Evolutionary conservation across 1,284 basidiomycete genomes (phyloP).

Genomic region (Pseudozyma sp.): DNA sequence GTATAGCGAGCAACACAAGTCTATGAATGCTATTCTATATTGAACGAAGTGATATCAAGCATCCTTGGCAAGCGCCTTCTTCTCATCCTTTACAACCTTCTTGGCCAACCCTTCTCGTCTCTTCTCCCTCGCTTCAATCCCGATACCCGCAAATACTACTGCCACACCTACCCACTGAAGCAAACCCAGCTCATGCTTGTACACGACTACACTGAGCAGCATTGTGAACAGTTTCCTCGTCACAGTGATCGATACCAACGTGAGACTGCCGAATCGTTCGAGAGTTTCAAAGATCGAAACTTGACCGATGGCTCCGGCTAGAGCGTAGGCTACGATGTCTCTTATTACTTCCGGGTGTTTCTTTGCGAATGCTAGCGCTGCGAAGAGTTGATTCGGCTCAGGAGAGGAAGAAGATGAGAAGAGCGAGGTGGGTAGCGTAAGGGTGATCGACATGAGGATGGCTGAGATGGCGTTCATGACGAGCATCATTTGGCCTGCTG

Average conservation of each 20-base stretch:
- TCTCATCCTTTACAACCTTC: constrained; percentile 36
- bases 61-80: constrained; percentile 45
- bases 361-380: constrained; percentile 75
- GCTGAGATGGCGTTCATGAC: constrained; percentile 84
- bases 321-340: constrained; percentile 85
- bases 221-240: constrained; percentile 99
- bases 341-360: constrained; percentile 81
- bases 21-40: not conserved
- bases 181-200: constrained; percentile 83
- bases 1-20: not conserved
- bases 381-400: constrained; percentile 38
- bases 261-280: constrained; percentile 93
- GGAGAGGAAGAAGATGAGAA: constrained; percentile 68
- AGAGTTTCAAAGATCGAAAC: constrained; percentile 98
- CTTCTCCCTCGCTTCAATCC: constrained; percentile 82
- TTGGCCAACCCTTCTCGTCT: constrained; percentile 45
- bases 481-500: constrained; percentile 99
- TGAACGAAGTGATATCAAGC: constrained; percentile 10
- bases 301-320: constrained; percentile 92
- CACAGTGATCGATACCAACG: constrained; percentile 71
- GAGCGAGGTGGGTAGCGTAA: constrained; percentile 73
- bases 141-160: constrained; percentile 92
- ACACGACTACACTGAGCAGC: constrained; percentile 92
- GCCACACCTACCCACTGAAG: constrained; percentile 93
- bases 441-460: constrained; percentile 50